A percentile compares a stretch with the other conserved stretches of the same genome.
Conservation (phyloP, 768 basidiomycete genomes). For the Russula foetens region DNA sequence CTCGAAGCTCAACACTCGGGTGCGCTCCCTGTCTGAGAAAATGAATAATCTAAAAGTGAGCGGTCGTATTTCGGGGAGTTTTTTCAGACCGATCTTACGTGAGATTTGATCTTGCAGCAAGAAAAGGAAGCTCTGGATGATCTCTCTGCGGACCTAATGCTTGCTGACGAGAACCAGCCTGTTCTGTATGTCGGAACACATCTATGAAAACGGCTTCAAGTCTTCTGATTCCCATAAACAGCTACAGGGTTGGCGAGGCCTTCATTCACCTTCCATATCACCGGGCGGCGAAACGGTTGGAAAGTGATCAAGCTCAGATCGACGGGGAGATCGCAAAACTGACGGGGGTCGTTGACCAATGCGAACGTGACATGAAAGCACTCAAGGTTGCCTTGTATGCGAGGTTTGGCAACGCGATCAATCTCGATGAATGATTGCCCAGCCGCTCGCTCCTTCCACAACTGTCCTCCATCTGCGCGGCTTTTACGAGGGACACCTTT, state of each 20-base stretch:
- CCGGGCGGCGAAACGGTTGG: conserved; percentile 63
- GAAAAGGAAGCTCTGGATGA: conserved; percentile 95
- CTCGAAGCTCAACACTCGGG: conserved; percentile 81
- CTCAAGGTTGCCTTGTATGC: conserved; percentile 77
- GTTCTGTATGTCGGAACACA: conserved; percentile 51
- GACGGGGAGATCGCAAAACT: conserved; percentile 47
- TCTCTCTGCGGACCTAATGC: conserved; percentile 77
- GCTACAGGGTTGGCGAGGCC: conserved; percentile 85
- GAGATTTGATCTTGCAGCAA: conserved; percentile 43
- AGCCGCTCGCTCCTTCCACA: neutral
- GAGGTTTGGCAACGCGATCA: conserved; percentile 90
- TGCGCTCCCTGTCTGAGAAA: conserved; percentile 63
- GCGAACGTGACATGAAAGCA: conserved; percentile 69
- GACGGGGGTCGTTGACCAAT: conserved; percentile 47
- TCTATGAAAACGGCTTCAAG: neutral
- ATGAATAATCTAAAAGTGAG: conserved; percentile 66
- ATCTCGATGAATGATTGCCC: conserved; percentile 66
- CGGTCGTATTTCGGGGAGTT: neutral
- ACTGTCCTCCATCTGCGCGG: neutral
- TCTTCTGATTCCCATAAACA: conserved; percentile 25
- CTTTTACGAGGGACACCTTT: neutral
- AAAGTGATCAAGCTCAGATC: conserved; percentile 56
- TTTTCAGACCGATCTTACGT: neutral
- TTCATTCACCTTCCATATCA: conserved; percentile 73
- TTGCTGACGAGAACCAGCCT: conserved; percentile 75